Evolutionary conservation across 139 green algal species (phyloP).

Genomic region (Volvox africanus): DNA sequence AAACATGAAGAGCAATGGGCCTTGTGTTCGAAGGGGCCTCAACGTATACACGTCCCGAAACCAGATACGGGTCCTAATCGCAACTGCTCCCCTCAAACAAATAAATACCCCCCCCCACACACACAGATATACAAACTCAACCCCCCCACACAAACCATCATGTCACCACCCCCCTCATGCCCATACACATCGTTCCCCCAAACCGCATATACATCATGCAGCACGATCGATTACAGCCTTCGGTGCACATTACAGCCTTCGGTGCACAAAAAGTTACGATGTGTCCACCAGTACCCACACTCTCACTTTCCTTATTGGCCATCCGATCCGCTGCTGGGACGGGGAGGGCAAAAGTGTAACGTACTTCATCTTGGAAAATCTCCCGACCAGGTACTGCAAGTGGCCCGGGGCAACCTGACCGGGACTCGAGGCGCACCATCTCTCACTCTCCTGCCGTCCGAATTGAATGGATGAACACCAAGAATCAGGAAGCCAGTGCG

Average conservation of each 20-base stretch:
- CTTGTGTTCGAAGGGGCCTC: not conserved
- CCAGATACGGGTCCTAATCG: not conserved
- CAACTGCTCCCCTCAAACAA: no score
- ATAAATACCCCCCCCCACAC: not conserved
- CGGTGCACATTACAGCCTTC: not conserved
- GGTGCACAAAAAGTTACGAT: not conserved
- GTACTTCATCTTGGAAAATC: no score
- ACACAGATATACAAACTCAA: not conserved
- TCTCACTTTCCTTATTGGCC: no score
- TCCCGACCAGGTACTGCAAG: no score
- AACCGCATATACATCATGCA: not conserved
- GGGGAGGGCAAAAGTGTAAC: no score
- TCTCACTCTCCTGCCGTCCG: no score
- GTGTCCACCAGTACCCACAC: not conserved
- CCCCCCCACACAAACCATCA: not conserved
- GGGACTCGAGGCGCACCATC: no score
- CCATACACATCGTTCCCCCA: not conserved
- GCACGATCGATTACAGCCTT: not conserved
- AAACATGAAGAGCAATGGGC: no score
- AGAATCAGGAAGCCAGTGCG: not conserved
- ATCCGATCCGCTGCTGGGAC: no score
- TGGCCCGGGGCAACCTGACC: no score
- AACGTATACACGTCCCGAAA: not conserved
- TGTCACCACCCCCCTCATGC: no score
- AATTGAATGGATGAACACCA: no score